Percentiles rank a stretch among this genome's conserved stretches.
phyloP scores from a whole-genome alignment of 345 rosid genomes.

The Combretum micranthum region DNA sequence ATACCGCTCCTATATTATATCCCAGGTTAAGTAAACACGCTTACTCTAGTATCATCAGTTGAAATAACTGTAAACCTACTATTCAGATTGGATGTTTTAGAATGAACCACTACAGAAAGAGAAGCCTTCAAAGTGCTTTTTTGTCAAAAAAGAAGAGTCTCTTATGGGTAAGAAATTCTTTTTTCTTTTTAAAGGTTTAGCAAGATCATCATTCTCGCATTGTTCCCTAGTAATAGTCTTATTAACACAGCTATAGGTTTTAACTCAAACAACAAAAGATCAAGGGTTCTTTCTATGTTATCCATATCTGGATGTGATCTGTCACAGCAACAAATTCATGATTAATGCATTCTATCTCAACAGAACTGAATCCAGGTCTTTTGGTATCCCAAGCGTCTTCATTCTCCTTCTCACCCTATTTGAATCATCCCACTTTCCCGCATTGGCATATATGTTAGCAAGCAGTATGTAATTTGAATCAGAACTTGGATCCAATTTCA shows the following conservation, averaged over 20 bases:
- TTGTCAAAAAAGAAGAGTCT: neutral
- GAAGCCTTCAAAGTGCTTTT: constrained; percentile 11
- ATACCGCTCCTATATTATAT: constrained; percentile 20
- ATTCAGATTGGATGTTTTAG: constrained; percentile 24
- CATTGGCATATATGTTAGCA: constrained; percentile 62
- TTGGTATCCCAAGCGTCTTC: constrained; percentile 66
- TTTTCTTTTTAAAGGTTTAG: too few species aligned
- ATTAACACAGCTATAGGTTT: neutral
- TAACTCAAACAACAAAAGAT: constrained; percentile 39
- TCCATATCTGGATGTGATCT: constrained; percentile 38
- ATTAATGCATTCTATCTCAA: constrained; percentile 46
- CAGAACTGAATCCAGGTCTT: constrained; percentile 62
- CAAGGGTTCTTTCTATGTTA: constrained; percentile 33
- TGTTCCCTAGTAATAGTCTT: too few species aligned
- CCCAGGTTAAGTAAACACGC: constrained; percentile 21
- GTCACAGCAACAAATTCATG: constrained; percentile 70
- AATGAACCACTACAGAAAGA: constrained; percentile 25
- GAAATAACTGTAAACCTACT: constrained; percentile 22
- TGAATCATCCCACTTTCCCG: constrained; percentile 69
- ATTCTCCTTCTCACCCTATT: constrained; percentile 56
- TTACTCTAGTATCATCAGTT: constrained; percentile 14
- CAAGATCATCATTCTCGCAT: too few species aligned
- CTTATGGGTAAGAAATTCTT: too few species aligned
- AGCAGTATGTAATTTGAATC: constrained; percentile 69
- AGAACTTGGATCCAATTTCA: constrained; percentile 32